Conservation (phyloP, 2,329 filamentous ascomycete genomes). For the Sordariomycetes sp. region DNA sequence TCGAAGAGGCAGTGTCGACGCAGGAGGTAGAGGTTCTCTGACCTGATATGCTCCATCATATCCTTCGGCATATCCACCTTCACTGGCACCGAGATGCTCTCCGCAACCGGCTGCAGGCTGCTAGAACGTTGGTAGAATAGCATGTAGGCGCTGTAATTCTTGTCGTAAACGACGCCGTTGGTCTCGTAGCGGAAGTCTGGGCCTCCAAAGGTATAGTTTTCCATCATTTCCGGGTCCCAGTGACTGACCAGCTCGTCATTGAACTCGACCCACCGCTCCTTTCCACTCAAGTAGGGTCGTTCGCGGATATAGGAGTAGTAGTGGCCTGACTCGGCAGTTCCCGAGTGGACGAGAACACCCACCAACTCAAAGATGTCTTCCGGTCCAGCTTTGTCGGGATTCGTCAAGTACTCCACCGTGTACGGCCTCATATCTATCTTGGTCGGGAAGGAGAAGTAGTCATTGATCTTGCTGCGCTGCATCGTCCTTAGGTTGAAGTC, state of each 20-base stretch:
- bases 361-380: conserved; percentile 84
- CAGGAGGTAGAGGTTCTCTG: conserved; percentile 61
- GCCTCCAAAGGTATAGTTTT: conserved; percentile 70
- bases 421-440: conserved; percentile 81
- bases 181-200: conserved; percentile 37
- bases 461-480: conserved; percentile 85
- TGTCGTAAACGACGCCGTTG: conserved; percentile 40
- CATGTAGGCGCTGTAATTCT: conserved; percentile 88
- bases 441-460: conserved; percentile 78
- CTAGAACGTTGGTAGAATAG: conserved; percentile 84
- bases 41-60: conserved; percentile 46
- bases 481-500: conserved; percentile 69
- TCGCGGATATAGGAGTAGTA: conserved; percentile 95
- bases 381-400: conserved; percentile 36
- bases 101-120: conserved; percentile 41
- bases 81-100: conserved; percentile 18
- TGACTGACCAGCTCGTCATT: conserved; percentile 74
- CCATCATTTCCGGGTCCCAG: conserved; percentile 65
- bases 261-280: conserved; percentile 70
- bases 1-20: conserved; percentile 73
- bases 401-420: conserved; percentile 70
- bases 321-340: conserved; percentile 86
- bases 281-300: conserved; percentile 40
- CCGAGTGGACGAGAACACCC: conserved; percentile 87
- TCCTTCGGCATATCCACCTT: conserved; percentile 28